phyloP scores from a whole-genome alignment of 2,329 filamentous ascomycete species.

The Diaporthe sp. region DNA sequence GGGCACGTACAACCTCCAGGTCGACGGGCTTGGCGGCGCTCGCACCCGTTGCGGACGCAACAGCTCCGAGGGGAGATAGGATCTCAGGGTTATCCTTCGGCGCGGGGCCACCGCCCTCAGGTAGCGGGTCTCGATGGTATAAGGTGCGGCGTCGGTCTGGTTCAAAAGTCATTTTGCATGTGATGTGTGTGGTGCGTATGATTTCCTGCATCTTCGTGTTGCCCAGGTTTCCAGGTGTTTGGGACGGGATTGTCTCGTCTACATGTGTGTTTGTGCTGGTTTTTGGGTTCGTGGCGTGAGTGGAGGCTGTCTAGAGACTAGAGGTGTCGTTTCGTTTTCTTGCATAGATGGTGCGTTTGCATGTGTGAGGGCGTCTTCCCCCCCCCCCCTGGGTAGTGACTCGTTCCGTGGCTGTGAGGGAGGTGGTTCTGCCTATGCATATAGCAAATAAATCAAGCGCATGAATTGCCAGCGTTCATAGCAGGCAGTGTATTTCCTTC shows the following conservation, averaged over 20 bases:
- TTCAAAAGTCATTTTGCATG: slow-evolving; percentile 9
- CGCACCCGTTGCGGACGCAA: slow-evolving; percentile 10
- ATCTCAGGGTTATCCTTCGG: background rate
- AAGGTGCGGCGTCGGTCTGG: background rate
- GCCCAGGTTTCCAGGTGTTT: slow-evolving; percentile 2
- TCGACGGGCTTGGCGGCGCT: slow-evolving; percentile 16
- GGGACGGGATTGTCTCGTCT: background rate
- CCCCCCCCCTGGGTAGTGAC: background rate
- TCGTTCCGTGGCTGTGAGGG: background rate
- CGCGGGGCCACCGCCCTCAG: background rate
- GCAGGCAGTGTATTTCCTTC: background rate
- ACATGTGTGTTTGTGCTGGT: background rate
- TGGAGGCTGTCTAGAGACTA: slow-evolving; percentile 12
- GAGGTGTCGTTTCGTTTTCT: background rate
- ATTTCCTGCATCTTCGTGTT: background rate
- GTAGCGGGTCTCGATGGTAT: background rate
- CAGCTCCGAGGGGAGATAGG: slow-evolving; percentile 12
- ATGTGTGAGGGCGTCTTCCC: background rate
- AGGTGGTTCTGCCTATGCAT: background rate
- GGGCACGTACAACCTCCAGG: slow-evolving; percentile 54
- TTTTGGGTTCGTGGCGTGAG: background rate
- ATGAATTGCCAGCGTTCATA: background rate
- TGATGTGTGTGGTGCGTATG: background rate
- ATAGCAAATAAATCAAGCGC: background rate
- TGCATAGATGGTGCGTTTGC: slow-evolving; percentile 20